Conservation (phyloP, 305 asterid species). For the Vinca major region DNA sequence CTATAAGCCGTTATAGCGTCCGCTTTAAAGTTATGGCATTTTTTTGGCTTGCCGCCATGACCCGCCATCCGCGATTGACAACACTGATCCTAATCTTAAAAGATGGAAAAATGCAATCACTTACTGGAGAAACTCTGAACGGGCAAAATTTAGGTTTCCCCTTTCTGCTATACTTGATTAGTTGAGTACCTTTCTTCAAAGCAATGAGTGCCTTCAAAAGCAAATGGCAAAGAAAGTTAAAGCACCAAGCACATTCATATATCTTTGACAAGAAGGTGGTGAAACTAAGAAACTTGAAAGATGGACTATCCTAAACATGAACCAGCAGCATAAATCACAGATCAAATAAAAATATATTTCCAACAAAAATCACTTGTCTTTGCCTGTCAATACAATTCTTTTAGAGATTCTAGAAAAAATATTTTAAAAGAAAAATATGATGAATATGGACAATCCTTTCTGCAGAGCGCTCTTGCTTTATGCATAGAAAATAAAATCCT, state of each 20-base stretch:
- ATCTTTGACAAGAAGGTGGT: background rate
- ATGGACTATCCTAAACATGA: background rate
- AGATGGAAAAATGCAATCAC: constrained; percentile 18
- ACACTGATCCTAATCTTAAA: no score
- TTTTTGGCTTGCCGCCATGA: no score
- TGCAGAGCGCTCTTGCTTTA: no score
- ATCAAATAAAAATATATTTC: background rate
- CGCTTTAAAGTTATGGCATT: no score
- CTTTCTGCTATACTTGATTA: constrained; percentile 87
- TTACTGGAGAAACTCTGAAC: constrained; percentile 83
- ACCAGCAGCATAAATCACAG: constrained; percentile 1
- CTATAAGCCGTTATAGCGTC: no score
- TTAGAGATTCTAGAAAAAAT: no score
- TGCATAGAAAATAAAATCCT: background rate
- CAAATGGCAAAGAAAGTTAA: constrained; percentile 1
- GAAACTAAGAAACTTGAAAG: background rate
- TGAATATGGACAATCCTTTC: background rate
- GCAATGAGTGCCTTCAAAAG: constrained; percentile 55
- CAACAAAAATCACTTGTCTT: background rate
- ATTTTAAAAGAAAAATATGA: background rate
- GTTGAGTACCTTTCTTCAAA: constrained; percentile 87
- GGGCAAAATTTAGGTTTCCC: constrained; percentile 93
- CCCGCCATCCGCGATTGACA: no score
- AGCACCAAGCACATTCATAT: constrained; percentile 3
- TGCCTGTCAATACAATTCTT: no score